These are phyloP conservation scores for Asterella californica DNA, from an alignment of 225 moss, liverwort and hornwort genomes.

Conservation along the genomic window DNA sequence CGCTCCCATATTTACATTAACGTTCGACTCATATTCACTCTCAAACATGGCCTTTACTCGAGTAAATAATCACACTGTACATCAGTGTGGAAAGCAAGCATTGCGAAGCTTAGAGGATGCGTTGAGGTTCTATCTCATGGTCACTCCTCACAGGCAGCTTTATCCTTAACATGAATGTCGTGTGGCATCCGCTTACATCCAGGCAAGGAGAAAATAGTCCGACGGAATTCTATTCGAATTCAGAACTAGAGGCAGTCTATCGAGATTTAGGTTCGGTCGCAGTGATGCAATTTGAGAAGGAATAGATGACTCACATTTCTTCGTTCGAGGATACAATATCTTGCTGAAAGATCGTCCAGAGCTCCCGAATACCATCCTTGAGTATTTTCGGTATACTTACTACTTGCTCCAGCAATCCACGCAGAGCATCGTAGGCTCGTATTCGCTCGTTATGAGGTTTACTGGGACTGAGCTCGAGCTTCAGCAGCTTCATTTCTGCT, in stretches of 20 bases:
- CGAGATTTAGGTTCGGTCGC: background rate
- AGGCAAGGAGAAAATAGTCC: background rate
- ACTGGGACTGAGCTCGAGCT: background rate
- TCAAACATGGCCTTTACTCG: background rate
- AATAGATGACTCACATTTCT: slow-evolving; percentile 23
- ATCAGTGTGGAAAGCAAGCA: no score
- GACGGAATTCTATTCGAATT: no score
- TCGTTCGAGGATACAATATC: slow-evolving; percentile 26
- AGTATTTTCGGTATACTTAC: background rate
- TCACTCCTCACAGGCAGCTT: no score
- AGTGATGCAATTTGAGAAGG: background rate
- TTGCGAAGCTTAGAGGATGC: background rate
- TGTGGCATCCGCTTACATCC: background rate
- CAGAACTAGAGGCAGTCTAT: background rate
- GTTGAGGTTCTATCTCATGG: background rate
- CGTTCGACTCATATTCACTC: no score
- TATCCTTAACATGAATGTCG: background rate
- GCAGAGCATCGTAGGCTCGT: background rate
- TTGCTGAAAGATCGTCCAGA: slow-evolving; percentile 17
- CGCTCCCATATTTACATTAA: no score
- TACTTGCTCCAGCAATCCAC: background rate
- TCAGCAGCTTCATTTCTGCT: background rate
- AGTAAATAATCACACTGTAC: background rate
- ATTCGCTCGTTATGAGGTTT: slow-evolving; percentile 7
- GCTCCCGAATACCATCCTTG: background rate